phyloP scores from a whole-genome alignment of 148 eudicot genomes.

The Rhododendron griersonianum region DNA sequence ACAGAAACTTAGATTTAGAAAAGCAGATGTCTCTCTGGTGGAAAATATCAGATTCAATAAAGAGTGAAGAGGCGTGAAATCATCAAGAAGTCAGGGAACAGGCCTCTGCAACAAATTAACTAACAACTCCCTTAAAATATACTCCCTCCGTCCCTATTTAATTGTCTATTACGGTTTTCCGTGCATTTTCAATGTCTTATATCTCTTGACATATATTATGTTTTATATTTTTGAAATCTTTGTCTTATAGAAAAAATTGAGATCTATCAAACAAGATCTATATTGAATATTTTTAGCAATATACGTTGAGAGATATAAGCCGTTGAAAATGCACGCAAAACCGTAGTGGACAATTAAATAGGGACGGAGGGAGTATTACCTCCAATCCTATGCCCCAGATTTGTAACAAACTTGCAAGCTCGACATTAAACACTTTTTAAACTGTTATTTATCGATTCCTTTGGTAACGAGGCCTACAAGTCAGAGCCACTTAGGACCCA shows the following conservation, averaged over 20 bases:
- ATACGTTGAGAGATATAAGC: too few species aligned
- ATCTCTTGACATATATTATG: too few species aligned
- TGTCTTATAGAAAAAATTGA: too few species aligned
- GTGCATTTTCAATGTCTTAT: too few species aligned
- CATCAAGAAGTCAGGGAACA: background rate
- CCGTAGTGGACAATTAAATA: too few species aligned
- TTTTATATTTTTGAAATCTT: too few species aligned
- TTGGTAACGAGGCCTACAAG: background rate
- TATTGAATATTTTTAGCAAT: too few species aligned
- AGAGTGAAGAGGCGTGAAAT: background rate
- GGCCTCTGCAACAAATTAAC: background rate
- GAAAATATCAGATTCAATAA: background rate
- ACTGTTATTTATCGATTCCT: background rate
- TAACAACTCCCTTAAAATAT: background rate
- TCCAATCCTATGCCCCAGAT: background rate
- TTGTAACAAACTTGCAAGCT: background rate
- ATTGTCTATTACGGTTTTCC: too few species aligned
- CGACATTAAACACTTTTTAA: background rate
- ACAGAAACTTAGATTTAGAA: background rate
- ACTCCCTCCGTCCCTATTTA: too few species aligned
- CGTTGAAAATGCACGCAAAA: too few species aligned
- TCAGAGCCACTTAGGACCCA: background rate
- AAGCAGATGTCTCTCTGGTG: background rate
- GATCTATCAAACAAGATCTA: too few species aligned
- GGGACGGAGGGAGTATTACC: too few species aligned